These are phyloP conservation scores for Exophiala spinifera DNA, from an alignment of 2,329 filamentous ascomycete species.

Conservation along the genomic window DNA sequence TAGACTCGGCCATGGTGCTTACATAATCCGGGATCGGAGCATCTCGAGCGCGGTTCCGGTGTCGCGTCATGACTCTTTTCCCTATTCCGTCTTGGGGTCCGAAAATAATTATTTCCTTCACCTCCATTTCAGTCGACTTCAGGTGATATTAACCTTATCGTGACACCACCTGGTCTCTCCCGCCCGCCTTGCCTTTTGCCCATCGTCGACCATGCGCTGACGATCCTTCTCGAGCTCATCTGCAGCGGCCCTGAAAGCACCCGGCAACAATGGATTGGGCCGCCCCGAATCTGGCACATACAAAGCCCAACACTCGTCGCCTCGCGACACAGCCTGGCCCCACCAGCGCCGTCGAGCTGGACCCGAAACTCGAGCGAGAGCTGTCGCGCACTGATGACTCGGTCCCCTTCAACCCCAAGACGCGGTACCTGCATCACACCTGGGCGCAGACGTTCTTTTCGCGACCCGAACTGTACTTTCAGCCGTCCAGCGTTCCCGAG, in stretches of 20 bases:
- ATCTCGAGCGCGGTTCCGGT: neutral
- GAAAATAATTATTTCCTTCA: slow-evolving; percentile 11
- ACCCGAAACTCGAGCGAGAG: slow-evolving; percentile 52
- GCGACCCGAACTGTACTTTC: slow-evolving; percentile 84
- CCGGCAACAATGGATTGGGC: slow-evolving; percentile 25
- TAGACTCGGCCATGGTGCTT: neutral
- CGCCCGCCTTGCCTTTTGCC: neutral
- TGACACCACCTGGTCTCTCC: neutral
- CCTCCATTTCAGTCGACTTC: slow-evolving; percentile 2
- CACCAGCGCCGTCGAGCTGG: slow-evolving; percentile 33
- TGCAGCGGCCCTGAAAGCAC: neutral
- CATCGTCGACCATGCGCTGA: slow-evolving; percentile 7
- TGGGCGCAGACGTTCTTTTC: slow-evolving; percentile 94
- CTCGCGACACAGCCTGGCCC: neutral
- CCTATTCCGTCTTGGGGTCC: neutral
- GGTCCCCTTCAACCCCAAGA: slow-evolving; percentile 72
- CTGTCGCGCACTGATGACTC: slow-evolving; percentile 57
- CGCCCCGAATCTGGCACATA: slow-evolving; percentile 22
- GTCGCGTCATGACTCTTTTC: neutral
- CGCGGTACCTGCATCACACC: slow-evolving; percentile 76
- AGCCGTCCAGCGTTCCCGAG: slow-evolving; percentile 73
- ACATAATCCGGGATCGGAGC: slow-evolving; percentile 15
- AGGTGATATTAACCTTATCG: too few species aligned
- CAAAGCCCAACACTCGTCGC: slow-evolving; percentile 19
- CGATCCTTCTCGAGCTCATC: neutral